Evolutionary conservation across 768 basidiomycete species (phyloP).

Genomic region (Mrakia hoshinonis): DNA sequence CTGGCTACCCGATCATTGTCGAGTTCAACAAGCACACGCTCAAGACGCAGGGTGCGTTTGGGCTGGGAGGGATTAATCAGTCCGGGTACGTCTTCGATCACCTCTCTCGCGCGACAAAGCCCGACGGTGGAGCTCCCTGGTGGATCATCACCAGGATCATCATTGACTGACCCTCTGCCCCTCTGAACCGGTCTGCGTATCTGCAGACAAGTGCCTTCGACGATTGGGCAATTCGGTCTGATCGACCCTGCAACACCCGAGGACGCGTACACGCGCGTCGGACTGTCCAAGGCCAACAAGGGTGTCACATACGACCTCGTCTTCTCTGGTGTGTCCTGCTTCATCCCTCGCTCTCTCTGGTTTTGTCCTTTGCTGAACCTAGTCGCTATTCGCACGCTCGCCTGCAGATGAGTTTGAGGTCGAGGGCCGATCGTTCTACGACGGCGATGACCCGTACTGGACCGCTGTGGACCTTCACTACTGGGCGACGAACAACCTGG

Average conservation of each 20-base stretch:
- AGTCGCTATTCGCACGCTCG: no score
- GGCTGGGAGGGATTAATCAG: conserved; percentile 79
- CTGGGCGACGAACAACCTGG: conserved; percentile 16
- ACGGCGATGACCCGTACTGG: conserved; percentile 73
- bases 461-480: conserved; percentile 53
- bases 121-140: no score
- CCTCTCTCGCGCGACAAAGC: not conserved
- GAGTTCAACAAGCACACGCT: conserved; percentile 42
- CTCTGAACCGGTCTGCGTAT: not conserved
- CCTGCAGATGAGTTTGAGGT: conserved; percentile 77
- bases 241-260: conserved; percentile 49
- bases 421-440: conserved; percentile 46
- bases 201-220: conserved; percentile 59
- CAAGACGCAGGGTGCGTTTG: conserved; percentile 52
- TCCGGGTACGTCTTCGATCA: conserved; percentile 46
- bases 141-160: no score
- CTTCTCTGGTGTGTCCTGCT: no score
- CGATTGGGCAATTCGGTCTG: conserved; percentile 58
- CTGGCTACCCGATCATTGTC: conserved; percentile 75
- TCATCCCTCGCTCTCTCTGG: no score
- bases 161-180: not conserved
- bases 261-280: conserved; percentile 40
- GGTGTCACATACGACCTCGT: conserved; percentile 72
- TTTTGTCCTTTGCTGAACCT: no score
- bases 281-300: conserved; percentile 39